A percentile compares a stretch with the other conserved stretches of the same genome.
Evolutionary conservation across 2,329 filamentous ascomycete species (phyloP).

Genomic region (Xylaria multiplex): DNA sequence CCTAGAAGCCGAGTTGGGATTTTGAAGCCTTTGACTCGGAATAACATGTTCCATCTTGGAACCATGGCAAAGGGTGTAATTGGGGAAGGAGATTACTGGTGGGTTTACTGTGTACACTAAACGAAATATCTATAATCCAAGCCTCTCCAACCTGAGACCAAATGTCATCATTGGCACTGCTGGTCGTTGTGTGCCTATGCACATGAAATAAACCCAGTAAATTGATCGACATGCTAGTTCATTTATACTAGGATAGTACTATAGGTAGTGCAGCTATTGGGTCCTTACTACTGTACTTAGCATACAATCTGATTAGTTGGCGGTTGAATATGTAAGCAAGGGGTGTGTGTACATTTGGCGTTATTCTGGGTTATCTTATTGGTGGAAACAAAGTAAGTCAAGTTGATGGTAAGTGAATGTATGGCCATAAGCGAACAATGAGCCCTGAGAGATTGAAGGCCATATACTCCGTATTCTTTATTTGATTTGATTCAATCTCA

Average conservation of each 20-base stretch:
- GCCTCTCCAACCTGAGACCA: too few relatives aligned
- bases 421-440: neutral
- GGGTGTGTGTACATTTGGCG: neutral
- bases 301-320: neutral
- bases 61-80: too few relatives aligned
- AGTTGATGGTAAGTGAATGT: neutral
- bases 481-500: neutral
- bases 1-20: neutral
- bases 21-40: neutral
- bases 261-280: neutral
- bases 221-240: too few relatives aligned
- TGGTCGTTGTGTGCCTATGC: too few relatives aligned
- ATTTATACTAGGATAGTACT: neutral
- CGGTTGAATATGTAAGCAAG: neutral
- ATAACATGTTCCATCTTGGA: neutral
- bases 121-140: too few relatives aligned
- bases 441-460: neutral
- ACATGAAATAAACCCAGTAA: too few relatives aligned
- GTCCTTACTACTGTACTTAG: neutral
- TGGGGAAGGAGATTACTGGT: too few relatives aligned
- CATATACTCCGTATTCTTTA: neutral
- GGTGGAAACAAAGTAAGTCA: slow-evolving; percentile 22
- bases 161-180: too few relatives aligned
- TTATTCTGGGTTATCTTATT: slow-evolving; percentile 7
- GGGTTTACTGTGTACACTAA: too few relatives aligned